Base-by-base conservation (phyloP, 2,329 filamentous ascomycete genomes). In the Nemania bipapillata region DNA sequence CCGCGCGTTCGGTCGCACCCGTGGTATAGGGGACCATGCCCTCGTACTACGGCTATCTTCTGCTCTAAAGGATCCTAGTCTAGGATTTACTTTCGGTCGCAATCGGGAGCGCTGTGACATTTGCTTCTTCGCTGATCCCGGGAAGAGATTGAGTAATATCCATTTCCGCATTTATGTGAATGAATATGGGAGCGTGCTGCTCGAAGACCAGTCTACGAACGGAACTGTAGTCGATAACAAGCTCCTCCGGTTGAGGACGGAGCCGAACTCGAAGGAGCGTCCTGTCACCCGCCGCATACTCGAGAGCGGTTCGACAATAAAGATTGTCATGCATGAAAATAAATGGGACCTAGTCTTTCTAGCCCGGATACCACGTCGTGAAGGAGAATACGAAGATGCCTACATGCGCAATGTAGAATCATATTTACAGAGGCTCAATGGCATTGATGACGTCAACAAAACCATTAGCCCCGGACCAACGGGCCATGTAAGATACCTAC, bases 91-190 rank as follows among this genome's bases (percentile, higher is more conserved):
- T 50, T 98, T 99, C 80, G 96, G 96, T 32, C 90, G 96, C 63
- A 95, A 96, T 76, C 74, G 80, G 0, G 74, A 79, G 53, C 86
- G 87, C 37, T 96, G 92, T 79, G 96, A 99, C 66, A 81, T 94
- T 54, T 86, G 87, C 74, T 88, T 93, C 55, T 79, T 83, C 40
- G 85, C 90, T 70, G 91, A 95, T 72, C 86, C 87, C 0, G 83
- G 87, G 60, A 91, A 88, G 78, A 87, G 92, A 50, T 87, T 99
- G 68, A 98, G 95, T 83, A 97, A 98, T 77, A 86, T 92, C n/a
- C 96, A 99, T 79, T 99, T 98, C 79, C 91, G 93, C 61, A 97
- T 99, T 70, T 97, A 91, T 77, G 86, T 97, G 74, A 99, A 96
- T 75, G 84, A 89, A n/a, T 89, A 92, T 71, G 93, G 92, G 30